Evolutionary conservation across 2,329 filamentous ascomycete genomes (phyloP).

Genomic region (Phaeosphaeria sp.): DNA sequence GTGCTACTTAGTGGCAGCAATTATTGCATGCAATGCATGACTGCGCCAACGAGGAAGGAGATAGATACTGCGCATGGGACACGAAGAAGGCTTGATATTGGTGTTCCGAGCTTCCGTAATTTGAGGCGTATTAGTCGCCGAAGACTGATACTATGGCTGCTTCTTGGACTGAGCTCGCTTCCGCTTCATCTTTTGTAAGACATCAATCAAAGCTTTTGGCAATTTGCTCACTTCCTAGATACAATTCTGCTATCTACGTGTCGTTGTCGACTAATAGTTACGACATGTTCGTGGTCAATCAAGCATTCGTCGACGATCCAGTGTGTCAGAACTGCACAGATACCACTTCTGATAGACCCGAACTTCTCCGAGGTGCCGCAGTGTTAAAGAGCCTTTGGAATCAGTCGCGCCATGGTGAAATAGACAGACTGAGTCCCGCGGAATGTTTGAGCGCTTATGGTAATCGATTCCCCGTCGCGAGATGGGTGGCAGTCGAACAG

Average conservation of each 20-base stretch:
- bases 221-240: conserved; percentile 9
- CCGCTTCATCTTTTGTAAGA: conserved; percentile 14
- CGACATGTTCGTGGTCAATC: conserved; percentile 14
- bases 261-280: conserved; percentile 24
- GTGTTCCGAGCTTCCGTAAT: conserved; percentile 45
- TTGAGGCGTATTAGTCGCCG: conserved; percentile 15
- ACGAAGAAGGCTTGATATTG: conserved; percentile 45
- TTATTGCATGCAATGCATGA: conserved; percentile 61
- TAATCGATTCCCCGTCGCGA: too few species aligned
- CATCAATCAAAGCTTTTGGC: not conserved
- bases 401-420: not conserved
- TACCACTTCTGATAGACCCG: not conserved
- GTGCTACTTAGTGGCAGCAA: conserved; percentile 56
- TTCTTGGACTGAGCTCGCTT: not conserved
- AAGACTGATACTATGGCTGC: conserved; percentile 1
- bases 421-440: conserved; percentile 5
- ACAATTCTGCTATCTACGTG: conserved; percentile 28
- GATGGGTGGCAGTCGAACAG: too few species aligned
- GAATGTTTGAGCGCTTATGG: conserved; percentile 28
- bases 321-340: conserved; percentile 10
- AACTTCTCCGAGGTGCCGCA: not conserved
- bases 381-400: not conserved
- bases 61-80: conserved; percentile 56
- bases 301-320: conserved; percentile 11
- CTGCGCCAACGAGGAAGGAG: conserved; percentile 58